Conservation (phyloP, 495 filamentous ascomycete genomes). For the Pyrenula aspistea region DNA sequence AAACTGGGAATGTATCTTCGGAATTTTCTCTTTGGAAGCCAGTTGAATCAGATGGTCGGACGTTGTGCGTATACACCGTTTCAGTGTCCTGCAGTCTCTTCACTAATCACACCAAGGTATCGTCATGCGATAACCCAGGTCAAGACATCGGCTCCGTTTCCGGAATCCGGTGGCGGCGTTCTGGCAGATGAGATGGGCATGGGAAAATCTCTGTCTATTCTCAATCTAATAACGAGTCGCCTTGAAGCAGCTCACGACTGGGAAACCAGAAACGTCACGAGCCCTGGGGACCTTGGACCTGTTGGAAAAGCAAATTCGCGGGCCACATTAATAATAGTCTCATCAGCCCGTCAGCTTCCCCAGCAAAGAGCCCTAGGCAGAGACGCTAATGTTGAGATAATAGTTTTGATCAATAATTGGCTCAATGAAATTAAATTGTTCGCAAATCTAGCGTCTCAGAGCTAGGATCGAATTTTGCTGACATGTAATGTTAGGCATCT, state of each 20-base stretch:
- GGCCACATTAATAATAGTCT: not conserved
- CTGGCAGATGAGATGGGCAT: slow-evolving; percentile 18
- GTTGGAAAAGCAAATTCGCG: not conserved
- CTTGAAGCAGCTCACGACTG: not conserved
- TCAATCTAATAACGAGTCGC: slow-evolving; percentile 7
- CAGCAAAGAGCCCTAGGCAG: not conserved
- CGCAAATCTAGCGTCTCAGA: not conserved
- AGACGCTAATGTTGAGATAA: not conserved
- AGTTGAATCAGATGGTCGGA: not conserved
- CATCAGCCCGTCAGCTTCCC: not conserved
- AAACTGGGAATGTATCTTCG: not conserved
- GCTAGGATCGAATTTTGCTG: not conserved
- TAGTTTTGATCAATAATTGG: slow-evolving; percentile 6
- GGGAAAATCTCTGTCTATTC: slow-evolving; percentile 13
- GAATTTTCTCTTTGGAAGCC: slow-evolving; percentile 1
- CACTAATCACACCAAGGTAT: not conserved
- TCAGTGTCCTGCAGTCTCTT: not conserved
- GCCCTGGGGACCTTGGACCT: not conserved
- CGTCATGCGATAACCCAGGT: not conserved
- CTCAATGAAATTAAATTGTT: slow-evolving; percentile 4
- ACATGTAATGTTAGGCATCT: slow-evolving; percentile 1
- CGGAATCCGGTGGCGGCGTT: slow-evolving; percentile 3
- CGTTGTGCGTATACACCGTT: not conserved
- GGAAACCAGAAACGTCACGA: not conserved
- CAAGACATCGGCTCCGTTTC: not conserved